These are phyloP conservation scores for Lasiodiplodia sp. DNA, from an alignment of 2,329 filamentous ascomycete genomes.

Conservation along the genomic window DNA sequence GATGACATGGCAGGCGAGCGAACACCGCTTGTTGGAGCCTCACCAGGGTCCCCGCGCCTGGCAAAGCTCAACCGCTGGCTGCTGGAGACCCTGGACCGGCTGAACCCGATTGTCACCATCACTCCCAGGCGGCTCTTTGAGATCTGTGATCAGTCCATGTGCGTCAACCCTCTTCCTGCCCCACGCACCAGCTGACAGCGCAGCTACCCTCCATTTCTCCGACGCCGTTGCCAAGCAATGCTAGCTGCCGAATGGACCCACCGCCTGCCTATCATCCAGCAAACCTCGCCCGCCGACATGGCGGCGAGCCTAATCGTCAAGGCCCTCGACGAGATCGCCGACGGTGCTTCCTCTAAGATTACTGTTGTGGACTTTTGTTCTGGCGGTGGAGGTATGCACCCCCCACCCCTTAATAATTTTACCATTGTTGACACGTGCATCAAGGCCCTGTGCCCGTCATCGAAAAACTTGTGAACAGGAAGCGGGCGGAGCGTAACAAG, in stretches of 20 bases:
- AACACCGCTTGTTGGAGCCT: constrained; percentile 12
- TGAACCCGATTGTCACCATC: constrained; percentile 19
- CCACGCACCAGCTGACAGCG: neutral
- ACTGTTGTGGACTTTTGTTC: constrained; percentile 79
- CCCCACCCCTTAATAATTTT: neutral
- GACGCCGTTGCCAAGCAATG: constrained; percentile 69
- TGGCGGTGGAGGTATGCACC: constrained; percentile 67
- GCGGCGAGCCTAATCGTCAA: constrained; percentile 65
- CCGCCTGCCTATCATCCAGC: constrained; percentile 65
- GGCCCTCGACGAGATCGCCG: constrained; percentile 33
- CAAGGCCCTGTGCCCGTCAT: constrained; percentile 45
- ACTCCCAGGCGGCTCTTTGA: constrained; percentile 40
- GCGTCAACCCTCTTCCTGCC: constrained; percentile 14
- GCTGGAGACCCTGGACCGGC: neutral
- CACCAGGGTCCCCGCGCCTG: neutral
- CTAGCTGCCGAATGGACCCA: constrained; percentile 70
- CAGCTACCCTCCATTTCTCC: constrained; percentile 72
- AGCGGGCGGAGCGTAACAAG: constrained; percentile 33
- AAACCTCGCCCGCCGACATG: constrained; percentile 64
- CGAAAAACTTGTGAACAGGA: constrained; percentile 42
- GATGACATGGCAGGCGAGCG: constrained; percentile 9
- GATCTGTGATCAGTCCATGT: constrained; percentile 40
- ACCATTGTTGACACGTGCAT: constrained; percentile 32
- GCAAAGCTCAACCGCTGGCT: constrained; percentile 1
- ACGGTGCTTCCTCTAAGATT: constrained; percentile 46